Conservation (phyloP, 2,329 filamentous ascomycete species). For the Sporothrix brasiliensis region DNA sequence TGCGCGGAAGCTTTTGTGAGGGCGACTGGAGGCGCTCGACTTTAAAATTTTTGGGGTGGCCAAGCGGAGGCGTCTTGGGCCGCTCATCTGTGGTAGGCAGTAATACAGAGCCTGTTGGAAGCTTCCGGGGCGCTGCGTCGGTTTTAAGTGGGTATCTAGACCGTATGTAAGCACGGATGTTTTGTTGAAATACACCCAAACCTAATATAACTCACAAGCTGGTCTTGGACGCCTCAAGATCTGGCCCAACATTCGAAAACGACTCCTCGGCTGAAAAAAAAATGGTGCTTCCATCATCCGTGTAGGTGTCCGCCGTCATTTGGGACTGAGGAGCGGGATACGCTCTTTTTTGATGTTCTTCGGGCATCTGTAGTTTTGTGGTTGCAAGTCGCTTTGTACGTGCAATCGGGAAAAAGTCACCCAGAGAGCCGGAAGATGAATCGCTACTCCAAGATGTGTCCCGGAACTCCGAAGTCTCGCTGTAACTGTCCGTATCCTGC, state of each 20-base stretch:
- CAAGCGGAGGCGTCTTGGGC: conserved; percentile 36
- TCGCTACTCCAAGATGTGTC: conserved; percentile 20
- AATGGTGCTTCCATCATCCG: conserved; percentile 32
- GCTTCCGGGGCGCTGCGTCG: background rate
- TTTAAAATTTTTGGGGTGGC: conserved; percentile 30
- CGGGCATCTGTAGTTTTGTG: background rate
- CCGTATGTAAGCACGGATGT: background rate
- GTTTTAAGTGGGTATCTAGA: background rate
- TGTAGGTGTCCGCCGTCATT: background rate
- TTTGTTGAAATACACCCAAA: background rate
- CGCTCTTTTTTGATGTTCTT: background rate
- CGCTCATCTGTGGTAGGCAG: conserved; percentile 26
- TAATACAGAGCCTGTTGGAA: too few species aligned
- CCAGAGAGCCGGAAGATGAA: conserved; percentile 22
- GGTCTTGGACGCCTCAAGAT: background rate
- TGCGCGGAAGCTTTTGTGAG: conserved; percentile 45
- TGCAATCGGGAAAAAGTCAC: conserved; percentile 26
- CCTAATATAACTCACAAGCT: background rate
- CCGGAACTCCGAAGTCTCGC: conserved; percentile 32
- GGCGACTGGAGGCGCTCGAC: conserved; percentile 41
- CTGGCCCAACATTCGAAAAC: background rate
- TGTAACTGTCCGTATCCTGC: conserved; percentile 13
- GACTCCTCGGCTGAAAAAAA: conserved; percentile 36
- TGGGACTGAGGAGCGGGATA: background rate
- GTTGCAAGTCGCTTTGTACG: background rate